Evolutionary conservation across 2,329 filamentous ascomycete genomes (phyloP), one percentile per base, ranked within the genome.

Genomic region (Malbranchea cinnamomea): DNA sequence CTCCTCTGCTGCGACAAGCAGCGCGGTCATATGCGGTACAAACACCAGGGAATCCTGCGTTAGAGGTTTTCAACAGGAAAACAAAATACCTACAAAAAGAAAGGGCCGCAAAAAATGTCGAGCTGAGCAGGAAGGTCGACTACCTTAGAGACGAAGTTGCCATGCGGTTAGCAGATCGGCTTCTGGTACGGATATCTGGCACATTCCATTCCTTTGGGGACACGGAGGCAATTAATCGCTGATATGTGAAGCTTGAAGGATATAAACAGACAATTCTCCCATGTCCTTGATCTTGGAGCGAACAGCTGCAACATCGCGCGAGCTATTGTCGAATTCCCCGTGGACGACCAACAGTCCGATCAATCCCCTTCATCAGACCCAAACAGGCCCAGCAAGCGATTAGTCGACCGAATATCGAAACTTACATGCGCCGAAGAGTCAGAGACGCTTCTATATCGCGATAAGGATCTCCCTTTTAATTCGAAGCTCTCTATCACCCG

Each of bases 111-210:
- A 51, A 63, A 26, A 64, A 87, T 48, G 60, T 68, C 6, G 71
- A 81, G 40, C 57, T 67, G 39, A 84, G 84, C 49, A 70, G 87
- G 10, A 70, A 80, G 45, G 78, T 83, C 14, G 89, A 95, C 58
- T 95, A 95, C 49, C 62, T 98, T 33, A 84, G 85, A 51, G 84
- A 95, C 49, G 87, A 95, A 53, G 78, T 94, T 4, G 89, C 89
- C 29, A 64, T 67, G 26, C 71, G 89, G 28, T 61, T 98, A 15
- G 82, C 80, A 45, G 87, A 95, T 45, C 70, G 89, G 26, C 63
- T 98, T 28, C 64, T 95, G 42, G 79, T 85, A 60, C 31, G 53
- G 26, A 5, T 28, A 7, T 12, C 3, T 27, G 7, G 9, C 4
- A 4, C 3, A 9, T 4, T 4, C 3, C 7, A 13, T 12, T 9